Conservation (phyloP, 225 moss, liverwort and hornwort genomes). For the Marchantia polymorpha region DNA sequence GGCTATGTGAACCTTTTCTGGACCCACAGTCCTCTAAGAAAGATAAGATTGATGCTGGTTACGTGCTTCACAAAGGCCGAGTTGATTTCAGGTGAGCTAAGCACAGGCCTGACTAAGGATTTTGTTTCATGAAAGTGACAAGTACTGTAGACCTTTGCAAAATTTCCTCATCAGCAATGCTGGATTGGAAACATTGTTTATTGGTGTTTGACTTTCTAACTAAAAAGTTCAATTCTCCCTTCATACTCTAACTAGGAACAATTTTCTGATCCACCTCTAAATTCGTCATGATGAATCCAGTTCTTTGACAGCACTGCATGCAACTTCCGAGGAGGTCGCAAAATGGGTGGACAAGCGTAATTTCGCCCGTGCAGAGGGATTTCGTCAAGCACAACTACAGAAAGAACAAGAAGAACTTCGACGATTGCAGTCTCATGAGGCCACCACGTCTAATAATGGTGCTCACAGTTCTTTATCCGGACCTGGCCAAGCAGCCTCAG, state of each 20-base stretch:
- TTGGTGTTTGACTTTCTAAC: no score
- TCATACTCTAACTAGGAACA: no score
- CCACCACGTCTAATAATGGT: conserved; percentile 66
- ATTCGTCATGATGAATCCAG: conserved; percentile 36
- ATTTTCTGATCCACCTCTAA: no score
- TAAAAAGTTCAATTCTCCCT: no score
- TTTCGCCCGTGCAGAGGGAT: conserved; percentile 70
- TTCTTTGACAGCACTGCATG: conserved; percentile 85
- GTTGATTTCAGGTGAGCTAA: conserved; percentile 75
- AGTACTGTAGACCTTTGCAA: no score
- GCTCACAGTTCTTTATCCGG: conserved; percentile 51
- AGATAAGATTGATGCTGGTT: conserved; percentile 81
- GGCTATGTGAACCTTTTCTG: conserved; percentile 89
- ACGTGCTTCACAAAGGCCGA: conserved; percentile 76
- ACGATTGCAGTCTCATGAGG: conserved; percentile 73
- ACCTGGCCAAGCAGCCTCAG: conserved; percentile 49
- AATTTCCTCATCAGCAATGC: no score
- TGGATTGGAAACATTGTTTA: no score
- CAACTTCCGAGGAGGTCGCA: conserved; percentile 93
- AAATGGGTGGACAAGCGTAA: conserved; percentile 85
- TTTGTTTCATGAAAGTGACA: no score
- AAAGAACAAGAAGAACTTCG: conserved; percentile 86
- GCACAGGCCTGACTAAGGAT: not conserved
- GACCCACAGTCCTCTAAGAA: conserved; percentile 64
- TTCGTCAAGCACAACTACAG: conserved; percentile 73